Evolutionary conservation across 169 alveolate species (phyloP).

Genomic region (Besnoitia besnoiti): DNA sequence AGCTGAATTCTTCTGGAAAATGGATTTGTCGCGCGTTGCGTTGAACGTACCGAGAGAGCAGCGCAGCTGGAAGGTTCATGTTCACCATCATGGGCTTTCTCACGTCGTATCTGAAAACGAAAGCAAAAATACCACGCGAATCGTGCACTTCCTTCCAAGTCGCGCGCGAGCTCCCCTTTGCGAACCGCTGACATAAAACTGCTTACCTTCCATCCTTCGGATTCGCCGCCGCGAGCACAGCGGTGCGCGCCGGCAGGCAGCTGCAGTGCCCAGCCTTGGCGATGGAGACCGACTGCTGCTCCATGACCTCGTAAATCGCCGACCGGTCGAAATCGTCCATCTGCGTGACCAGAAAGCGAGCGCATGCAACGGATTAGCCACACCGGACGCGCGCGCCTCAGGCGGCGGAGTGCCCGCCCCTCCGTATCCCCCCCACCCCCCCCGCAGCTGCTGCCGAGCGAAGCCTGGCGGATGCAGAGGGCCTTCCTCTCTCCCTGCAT

Average conservation of each 20-base stretch:
- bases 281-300: constrained; percentile 97
- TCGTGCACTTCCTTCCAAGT: no score
- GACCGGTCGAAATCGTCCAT: constrained; percentile 94
- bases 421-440: background rate
- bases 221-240: constrained; percentile 98
- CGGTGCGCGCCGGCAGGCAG: constrained; percentile 91
- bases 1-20: no score
- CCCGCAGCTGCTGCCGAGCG: background rate
- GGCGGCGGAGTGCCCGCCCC: no score
- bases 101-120: constrained; percentile 91
- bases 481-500: background rate
- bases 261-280: constrained; percentile 97
- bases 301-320: constrained; percentile 99
- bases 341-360: constrained; percentile 94
- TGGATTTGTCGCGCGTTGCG: no score
- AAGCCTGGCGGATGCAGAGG: background rate
- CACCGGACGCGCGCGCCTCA: no score
- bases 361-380: no score
- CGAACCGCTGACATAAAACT: no score
- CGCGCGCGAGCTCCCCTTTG: no score
- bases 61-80: constrained; percentile 97
- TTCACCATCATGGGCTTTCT: constrained; percentile 97
- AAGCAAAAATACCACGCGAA: background rate
- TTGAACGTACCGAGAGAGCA: constrained; percentile 70
- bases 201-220: constrained; percentile 93